Evolutionary conservation across 2,329 filamentous ascomycete genomes (phyloP).

Genomic region (Fusarium floridanum): DNA sequence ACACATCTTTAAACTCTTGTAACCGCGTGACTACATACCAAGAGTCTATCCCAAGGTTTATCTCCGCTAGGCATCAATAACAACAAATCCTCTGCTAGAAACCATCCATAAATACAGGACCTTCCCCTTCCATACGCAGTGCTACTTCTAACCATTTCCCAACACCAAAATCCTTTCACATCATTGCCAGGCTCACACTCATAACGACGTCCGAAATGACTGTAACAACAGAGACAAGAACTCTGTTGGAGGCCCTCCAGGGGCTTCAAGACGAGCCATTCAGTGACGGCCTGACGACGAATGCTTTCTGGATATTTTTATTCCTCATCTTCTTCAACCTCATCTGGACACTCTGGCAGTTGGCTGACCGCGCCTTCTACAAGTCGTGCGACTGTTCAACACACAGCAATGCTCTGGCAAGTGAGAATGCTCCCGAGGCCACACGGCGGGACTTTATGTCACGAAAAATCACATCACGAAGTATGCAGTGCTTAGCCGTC

Average conservation of each 20-base stretch:
- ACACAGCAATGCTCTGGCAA: not conserved
- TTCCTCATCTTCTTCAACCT: not conserved
- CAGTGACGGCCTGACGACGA: not conserved
- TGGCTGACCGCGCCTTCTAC: not conserved
- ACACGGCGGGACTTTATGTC: not conserved
- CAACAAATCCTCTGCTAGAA: not conserved
- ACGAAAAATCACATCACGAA: not conserved
- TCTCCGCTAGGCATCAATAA: not conserved
- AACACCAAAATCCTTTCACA: not conserved
- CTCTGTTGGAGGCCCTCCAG: not conserved
- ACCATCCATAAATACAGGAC: not conserved
- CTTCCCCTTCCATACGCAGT: not conserved
- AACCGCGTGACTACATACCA: not conserved
- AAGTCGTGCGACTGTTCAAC: not conserved
- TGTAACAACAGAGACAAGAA: not conserved
- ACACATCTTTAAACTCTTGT: not conserved
- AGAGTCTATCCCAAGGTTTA: not conserved
- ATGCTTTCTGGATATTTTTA: not conserved
- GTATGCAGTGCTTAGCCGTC: not conserved
- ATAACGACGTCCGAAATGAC: not conserved
- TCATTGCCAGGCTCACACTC: not conserved
- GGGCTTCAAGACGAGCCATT: not conserved
- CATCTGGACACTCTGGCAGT: not conserved
- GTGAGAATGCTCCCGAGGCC: not conserved
- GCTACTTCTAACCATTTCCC: not conserved